Conservation (phyloP, 768 basidiomycete species). For the Tricholoma hemisulphureum region DNA sequence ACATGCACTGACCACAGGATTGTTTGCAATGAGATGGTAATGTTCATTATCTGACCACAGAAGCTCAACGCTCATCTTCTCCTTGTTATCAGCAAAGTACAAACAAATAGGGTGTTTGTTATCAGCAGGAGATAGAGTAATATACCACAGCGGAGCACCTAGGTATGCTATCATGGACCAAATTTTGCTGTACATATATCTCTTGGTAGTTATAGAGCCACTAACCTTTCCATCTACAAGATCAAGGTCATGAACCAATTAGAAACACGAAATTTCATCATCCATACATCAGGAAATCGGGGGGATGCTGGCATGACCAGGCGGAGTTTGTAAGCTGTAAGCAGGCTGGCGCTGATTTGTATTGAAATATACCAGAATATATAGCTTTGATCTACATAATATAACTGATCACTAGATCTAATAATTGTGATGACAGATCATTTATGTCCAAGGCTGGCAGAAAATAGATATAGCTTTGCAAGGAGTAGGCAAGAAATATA, state of each 20-base stretch:
- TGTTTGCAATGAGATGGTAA: not conserved
- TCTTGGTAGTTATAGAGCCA: conserved; percentile 24
- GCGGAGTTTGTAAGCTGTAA: too few relatives aligned
- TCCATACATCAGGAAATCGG: too few relatives aligned
- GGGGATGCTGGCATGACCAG: too few relatives aligned
- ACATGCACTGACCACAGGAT: not conserved
- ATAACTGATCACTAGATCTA: too few relatives aligned
- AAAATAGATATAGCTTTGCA: too few relatives aligned
- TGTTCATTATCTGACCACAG: not conserved
- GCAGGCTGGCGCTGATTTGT: too few relatives aligned
- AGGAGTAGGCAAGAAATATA: too few relatives aligned
- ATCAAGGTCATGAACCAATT: conserved; percentile 11
- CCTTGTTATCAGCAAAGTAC: conserved; percentile 2
- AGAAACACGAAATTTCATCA: not conserved
- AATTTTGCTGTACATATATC: conserved; percentile 20
- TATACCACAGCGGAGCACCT: conserved; percentile 35
- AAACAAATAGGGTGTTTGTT: too few relatives aligned
- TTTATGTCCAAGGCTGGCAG: too few relatives aligned
- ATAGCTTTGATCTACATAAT: too few relatives aligned
- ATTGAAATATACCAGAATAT: too few relatives aligned
- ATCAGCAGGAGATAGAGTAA: conserved; percentile 32
- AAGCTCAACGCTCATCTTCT: not conserved
- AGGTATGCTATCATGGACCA: conserved; percentile 17
- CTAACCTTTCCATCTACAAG: conserved; percentile 15
- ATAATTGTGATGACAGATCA: too few relatives aligned